Base-by-base conservation (phyloP, 768 basidiomycete species). In the Leccinum disarticulatum region DNA sequence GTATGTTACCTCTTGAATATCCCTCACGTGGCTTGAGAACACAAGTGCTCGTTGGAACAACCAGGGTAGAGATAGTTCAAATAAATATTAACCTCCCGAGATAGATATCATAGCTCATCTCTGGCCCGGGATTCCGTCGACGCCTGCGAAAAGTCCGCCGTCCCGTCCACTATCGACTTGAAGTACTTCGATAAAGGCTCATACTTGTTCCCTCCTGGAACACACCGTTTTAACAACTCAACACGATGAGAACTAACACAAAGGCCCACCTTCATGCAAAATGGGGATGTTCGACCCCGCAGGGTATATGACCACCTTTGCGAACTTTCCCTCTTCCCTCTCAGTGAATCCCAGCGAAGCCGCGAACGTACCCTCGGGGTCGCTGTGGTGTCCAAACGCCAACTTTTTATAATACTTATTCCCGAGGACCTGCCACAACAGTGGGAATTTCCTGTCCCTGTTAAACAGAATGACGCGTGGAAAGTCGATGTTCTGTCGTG, bases 351-450 rank as follows among this genome's bases (percentile, higher is more conserved):
- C 90, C 58, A 93, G 70, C 27, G 79, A 74, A 0, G 79, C 76
- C 8, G 84, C 83, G 46, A 84, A 80, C 57, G 77, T 79, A 22
- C 86, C 89, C 52, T 87, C 80, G 27, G 84, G 81, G 74, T 91
- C 90, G 36, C 82, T 83, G 66, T 87, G 83, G 30, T 81, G 78
- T 2, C 79, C 87, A 62, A 93, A 85, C 28, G 77, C 79, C 10
- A 93, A 77, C 62, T 83, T 75, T 48, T 83, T 83, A 58, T 79
- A 69, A 75, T 86, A 93, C 63, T 85, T 88, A 69, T 91, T 90
- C 25, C 81, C 84, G 28, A 94, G 81, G 22, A 89, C 86, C 64
- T 87, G 83, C 92, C 91, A 94, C 43, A 93, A 77, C 11, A 93
- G 74, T 1, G 92, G 93, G 49, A 84, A 83, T 66, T 84, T 85